Conservation (phyloP, 306 rosid species). For the Cyamopsis tetragonoloba region DNA sequence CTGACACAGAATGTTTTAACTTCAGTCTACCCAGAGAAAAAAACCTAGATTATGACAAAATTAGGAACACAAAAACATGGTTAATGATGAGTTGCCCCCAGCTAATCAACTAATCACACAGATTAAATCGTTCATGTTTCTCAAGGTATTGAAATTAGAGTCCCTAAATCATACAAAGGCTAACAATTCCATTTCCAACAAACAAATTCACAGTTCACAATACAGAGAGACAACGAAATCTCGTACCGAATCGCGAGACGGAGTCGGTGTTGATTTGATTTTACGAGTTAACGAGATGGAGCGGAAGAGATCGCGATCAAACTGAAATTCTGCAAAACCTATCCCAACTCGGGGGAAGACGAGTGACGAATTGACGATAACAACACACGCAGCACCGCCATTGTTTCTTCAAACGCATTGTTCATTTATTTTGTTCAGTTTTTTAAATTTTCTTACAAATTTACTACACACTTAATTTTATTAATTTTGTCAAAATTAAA, state of each 20-base stretch:
- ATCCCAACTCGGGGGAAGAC: neutral
- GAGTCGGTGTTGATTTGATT: neutral
- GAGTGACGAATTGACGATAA: neutral
- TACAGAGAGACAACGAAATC: neutral
- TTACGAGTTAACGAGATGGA: neutral
- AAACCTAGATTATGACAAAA: neutral
- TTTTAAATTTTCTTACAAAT: too few relatives aligned
- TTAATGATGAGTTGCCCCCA: neutral
- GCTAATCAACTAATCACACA: neutral
- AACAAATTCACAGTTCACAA: neutral
- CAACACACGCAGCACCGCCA: neutral
- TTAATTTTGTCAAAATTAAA: too few relatives aligned
- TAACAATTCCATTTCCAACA: neutral
- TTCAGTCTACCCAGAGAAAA: neutral
- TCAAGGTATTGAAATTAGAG: neutral
- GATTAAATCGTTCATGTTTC: neutral
- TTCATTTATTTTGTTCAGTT: neutral
- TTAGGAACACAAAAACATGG: neutral
- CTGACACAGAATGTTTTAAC: neutral
- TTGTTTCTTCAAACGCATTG: neutral
- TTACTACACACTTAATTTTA: too few relatives aligned
- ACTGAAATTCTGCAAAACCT: neutral
- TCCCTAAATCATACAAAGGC: neutral
- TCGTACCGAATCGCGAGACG: neutral
- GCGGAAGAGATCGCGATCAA: neutral